Base-by-base conservation (phyloP, 2,329 filamentous ascomycete genomes). In the Aspergillus spinulosporus region DNA sequence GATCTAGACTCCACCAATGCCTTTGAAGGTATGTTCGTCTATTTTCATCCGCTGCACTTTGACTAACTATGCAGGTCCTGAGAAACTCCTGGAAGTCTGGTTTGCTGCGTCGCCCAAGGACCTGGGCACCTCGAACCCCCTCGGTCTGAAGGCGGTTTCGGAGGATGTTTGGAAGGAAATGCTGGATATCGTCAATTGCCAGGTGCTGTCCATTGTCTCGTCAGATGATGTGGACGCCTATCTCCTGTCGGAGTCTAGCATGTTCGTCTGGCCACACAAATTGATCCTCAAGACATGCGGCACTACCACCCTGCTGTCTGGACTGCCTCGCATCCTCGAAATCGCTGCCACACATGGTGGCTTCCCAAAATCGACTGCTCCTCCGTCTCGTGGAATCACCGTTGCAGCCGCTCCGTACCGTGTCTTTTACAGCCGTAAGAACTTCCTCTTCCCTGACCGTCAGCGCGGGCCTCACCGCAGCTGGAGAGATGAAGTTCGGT, bases 211-310 rank as follows among this genome's bases (percentile, higher is more conserved):
- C 3, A 88, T 96, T 60, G 85, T 99, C 62, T 88, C 93, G 72
- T 96, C 93, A 26, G 92, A 96, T 62, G 88, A 93, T 71, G 89
- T 97, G 66, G 94, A 99, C 71, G 93, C 94, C 63, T 99, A 99
- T 72, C 85, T 99, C 5, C 83, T 99, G 54, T 99, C 94, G 61
- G 94, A 99, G 78, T 97, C 94, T 40, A 97, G 94, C 88, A 96
- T 99, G 92, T 99, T 99, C 73, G 91, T 99, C 66, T 99, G 96
- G 76, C 92, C 92, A n/a, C 94, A 99, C 84, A 99, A 99, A 82
- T 84, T 99, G 62, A 96, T 99, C 59, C 81, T 99, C 64, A 99
- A 99, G 84, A 99, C 94, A 5, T 99, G 94, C 69, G 94, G 94
- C 59, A 99, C 94, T 26, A 99, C 94, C 11, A 99, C 94, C 2